Evolutionary conservation across 2,329 filamentous ascomycete genomes (phyloP).

Genomic region (Colletotrichum abscissum): DNA sequence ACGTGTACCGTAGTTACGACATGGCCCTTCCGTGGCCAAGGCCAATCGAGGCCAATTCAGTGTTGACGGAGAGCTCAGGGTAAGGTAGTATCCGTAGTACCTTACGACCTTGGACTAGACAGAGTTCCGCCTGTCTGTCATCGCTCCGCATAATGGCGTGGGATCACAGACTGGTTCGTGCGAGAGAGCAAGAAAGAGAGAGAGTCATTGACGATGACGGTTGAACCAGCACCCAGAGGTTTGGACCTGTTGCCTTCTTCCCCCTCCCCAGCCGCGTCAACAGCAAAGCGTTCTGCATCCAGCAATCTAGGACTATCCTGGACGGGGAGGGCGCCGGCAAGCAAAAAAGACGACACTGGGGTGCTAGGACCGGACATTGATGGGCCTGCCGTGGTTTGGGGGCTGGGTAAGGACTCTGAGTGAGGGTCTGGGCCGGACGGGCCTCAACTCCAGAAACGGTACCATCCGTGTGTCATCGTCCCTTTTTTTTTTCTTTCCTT

Average conservation of each 20-base stretch:
- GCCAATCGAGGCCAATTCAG: not conserved
- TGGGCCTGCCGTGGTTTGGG: not conserved
- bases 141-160: not conserved
- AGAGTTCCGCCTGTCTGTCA: not conserved
- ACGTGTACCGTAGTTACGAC: not conserved
- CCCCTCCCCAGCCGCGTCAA: not conserved
- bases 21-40: not conserved
- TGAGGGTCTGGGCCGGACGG: not conserved
- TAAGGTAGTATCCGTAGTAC: not conserved
- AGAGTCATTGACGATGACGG: not conserved
- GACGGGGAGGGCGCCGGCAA: not conserved
- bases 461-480: constrained; percentile 9
- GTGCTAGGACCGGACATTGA: not conserved
- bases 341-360: not conserved
- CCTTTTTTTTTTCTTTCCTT: not conserved
- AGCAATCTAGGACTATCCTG: not conserved
- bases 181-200: not conserved
- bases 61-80: not conserved
- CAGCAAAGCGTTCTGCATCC: not conserved
- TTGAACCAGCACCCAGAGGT: not conserved
- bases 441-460: not conserved
- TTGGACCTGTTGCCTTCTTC: not conserved
- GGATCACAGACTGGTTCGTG: constrained; percentile 4
- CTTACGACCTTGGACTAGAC: not conserved
- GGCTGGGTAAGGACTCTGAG: not conserved